A percentile compares a stretch with the other conserved stretches of the same genome.
Evolutionary conservation across 108 stramenopile genomes (phyloP).

Genomic region (Phaeodactylum tricornutum): DNA sequence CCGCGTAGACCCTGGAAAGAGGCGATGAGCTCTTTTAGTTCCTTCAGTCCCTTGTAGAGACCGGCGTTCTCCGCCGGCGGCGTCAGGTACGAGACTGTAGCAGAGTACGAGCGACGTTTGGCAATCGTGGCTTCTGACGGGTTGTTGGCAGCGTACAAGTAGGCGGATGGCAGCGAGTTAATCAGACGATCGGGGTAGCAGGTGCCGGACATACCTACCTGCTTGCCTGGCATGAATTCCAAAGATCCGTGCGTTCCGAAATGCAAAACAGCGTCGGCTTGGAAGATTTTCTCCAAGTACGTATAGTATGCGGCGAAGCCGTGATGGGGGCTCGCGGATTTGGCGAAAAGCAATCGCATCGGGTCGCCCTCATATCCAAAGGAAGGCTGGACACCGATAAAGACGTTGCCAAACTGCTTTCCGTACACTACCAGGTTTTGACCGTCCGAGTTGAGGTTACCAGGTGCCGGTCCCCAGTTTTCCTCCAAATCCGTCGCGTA

Average conservation of each 20-base stretch:
- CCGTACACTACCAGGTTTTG: constrained; percentile 93
- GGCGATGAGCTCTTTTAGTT: constrained; percentile 89
- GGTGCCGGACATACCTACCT: constrained; percentile 95
- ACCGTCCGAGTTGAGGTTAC: constrained; percentile 95
- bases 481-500: constrained; percentile 90
- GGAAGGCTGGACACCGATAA: constrained; percentile 93
- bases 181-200: constrained; percentile 96
- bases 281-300: constrained; percentile 92
- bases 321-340: constrained; percentile 96
- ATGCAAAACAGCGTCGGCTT: constrained; percentile 93
- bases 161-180: constrained; percentile 90
- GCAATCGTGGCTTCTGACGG: constrained; percentile 97
- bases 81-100: constrained; percentile 93
- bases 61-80: constrained; percentile 97
- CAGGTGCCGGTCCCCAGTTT: constrained; percentile 97
- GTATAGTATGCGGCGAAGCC: constrained; percentile 98
- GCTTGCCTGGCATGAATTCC: constrained; percentile 98
- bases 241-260: constrained; percentile 94
- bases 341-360: constrained; percentile 88
- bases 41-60: constrained; percentile 96
- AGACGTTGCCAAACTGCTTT: constrained; percentile 93
- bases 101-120: constrained; percentile 93
- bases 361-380: constrained; percentile 97
- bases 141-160: constrained; percentile 97
- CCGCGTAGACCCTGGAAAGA: constrained; percentile 93